Evolutionary conservation across 2,329 filamentous ascomycete species (phyloP), one percentile per base, ranked within the genome.

Genomic region (Aspergillus arachidicola): DNA sequence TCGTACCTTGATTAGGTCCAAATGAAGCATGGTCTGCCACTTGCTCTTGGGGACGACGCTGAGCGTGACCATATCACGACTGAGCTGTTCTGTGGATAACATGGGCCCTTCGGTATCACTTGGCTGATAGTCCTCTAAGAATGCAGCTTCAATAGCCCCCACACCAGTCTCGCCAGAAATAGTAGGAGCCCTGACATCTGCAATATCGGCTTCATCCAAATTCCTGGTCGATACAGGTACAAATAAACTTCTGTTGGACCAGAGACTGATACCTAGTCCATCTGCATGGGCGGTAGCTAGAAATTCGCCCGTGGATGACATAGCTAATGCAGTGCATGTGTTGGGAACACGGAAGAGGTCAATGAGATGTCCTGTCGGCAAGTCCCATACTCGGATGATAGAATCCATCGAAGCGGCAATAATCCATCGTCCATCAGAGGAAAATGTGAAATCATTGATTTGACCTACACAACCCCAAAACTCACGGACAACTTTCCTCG

Each of bases 221-320:
- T 95, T 92, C 23, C 91, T 85, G 1, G 93, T 96, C 0, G 94
- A 90, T 0, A 97, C 88, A 70, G 97, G 93, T 61, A 89, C 91
- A 82, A 97, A 99, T 1, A 98, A 83, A 0, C 91, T 90, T 73
- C 92, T 92, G 79, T 99, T 99, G 26, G 92, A 97, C 94, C 95
- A 99, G 55, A 99, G 87, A 69, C 92, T 90, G n/a, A 99, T 90
- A 14, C 95, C 95, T 1, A 97, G 86, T 66, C 90, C 88, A 62
- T 90, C 91, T 59, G 93, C 88, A 59, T 93, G 89, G 0, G 93
- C 91, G 4, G 94, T 95, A 4, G 95, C 95, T n/a, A 99, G 85
- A 71, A 93, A 98, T 73, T 99, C 95, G 16, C 94, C 95, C 0
- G 93, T 96, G 1, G 85, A 84, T 0, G 95, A 97, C 82, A 98